Base-by-base conservation (phyloP, 169 alveolate genomes). In the Babesia ovis region DNA sequence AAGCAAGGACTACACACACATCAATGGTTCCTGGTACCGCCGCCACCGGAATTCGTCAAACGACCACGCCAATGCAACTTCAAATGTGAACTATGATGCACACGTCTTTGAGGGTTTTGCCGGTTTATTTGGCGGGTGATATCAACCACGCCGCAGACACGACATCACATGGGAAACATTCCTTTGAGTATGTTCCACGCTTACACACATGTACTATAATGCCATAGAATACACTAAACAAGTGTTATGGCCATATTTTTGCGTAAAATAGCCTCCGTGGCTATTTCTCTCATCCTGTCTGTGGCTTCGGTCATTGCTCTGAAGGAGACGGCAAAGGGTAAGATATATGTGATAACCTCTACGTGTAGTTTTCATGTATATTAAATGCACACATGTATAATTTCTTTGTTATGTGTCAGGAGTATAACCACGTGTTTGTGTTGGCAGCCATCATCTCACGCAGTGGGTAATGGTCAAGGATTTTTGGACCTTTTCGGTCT, bases 21-120 rank as follows among this genome's bases (percentile, higher is more conserved):
- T 39, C 61, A 32, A 51, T 32, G 50, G 51, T 22, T 57, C 66
- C 48, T 56, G 76, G 75, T 71, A 58, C 43, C 67, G 67, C 34
- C 54, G 83, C 20, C 71, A 60, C 39, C 64, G 71, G 37, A 59
- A 37, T 43, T 16, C 66, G 23, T 37, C 22, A 5, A 31, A 16
- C 35, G 5, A 5, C 20, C 25, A 41, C 4, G 39, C 67, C n/a
- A 68, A 54, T 2, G 5, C 59, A 0, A 22, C 14, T 9, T 20
- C 58, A 6, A 16, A n/a, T 32, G 66, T 23, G 11, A 53, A 68
- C 68, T 68, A 68, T 29, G 74, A 64, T 29, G 34, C 45, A 0
- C 18, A 6, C 20, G 51, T 48, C 4, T 23, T 18, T 6, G 74
- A 64, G 20, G 74, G 62, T 0, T 25, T 64, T 22, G 53, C 37